Base-by-base conservation (phyloP, 208 protist genomes). In the Leishmania turanica region DNA sequence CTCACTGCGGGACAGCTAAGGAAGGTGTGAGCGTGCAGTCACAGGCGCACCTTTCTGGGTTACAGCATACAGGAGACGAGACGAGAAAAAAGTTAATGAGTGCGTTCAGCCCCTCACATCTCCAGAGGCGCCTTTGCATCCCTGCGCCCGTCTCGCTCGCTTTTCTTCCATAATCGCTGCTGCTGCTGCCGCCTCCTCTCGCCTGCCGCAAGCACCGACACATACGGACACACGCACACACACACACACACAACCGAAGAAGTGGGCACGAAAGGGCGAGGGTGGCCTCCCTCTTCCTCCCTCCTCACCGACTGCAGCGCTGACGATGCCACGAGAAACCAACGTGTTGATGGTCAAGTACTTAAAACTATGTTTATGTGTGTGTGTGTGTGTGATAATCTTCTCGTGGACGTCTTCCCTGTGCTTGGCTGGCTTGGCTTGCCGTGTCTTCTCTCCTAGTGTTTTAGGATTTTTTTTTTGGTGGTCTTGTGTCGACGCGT, bases 1-100 rank as follows among this genome's bases (percentile, higher is more conserved):
- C 37, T 83, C 88, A 8, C 72, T 91, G 58, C 82, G 84, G 49
- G 66, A 54, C 27, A 68, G 66, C 42, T 79, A 77, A 66, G 49
- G 19, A 31, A 37, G 62, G 45, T 6, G 68, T 45, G 21, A 8
- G 47, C 27, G 27, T 53, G 68, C 54, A 19, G 40, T 73, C 40
- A 13, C 21, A 34, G 24, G 24, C 45, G 45, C 45, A 53, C 40
- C 40, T 70, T 42, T n/a, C 40, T 11, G 45, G 51, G 45, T 31
- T 24, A 21, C 49, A 42, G 51, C 49, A 62, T 45, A 47, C 49
- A 47, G n/a, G 42, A 19, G 62, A 71, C 19, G 37, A n/a, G 40
- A 65, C 9, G 45, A 62, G 11, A 11, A 62, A 19, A 40, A 45
- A 53, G 27, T 21, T 37, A 60, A 69, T n/a, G 24, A 40, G 53